Percentiles rank a stretch among this genome's conserved stretches.
Evolutionary conservation across 1,284 basidiomycete genomes (phyloP).

Genomic region (Cryptococcus sp.): DNA sequence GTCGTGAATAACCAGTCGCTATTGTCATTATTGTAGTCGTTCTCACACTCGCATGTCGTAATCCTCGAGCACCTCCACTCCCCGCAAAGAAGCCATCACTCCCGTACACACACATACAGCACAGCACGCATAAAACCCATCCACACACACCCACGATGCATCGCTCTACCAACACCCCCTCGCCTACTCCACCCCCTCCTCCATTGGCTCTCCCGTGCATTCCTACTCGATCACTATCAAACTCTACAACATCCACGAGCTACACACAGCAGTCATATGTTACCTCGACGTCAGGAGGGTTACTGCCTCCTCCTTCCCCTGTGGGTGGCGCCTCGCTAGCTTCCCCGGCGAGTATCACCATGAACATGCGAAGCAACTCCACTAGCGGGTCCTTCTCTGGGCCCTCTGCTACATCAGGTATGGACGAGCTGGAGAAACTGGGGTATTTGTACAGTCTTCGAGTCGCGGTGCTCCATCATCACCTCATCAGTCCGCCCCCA

Average conservation of each 20-base stretch:
- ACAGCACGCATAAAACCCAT: not conserved
- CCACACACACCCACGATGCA: constrained; percentile 4
- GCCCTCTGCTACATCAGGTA: not conserved
- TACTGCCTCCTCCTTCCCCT: constrained; percentile 13
- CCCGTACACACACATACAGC: constrained; percentile 9
- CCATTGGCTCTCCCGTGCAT: constrained; percentile 11
- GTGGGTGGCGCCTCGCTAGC: constrained; percentile 8
- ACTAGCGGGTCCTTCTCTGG: not conserved
- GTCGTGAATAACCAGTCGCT: too few species aligned
- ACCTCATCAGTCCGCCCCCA: constrained; percentile 16
- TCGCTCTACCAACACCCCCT: not conserved
- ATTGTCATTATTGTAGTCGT: too few species aligned
- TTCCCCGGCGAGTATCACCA: constrained; percentile 8
- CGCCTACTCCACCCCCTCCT: not conserved
- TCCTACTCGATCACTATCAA: constrained; percentile 9
- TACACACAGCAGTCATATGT: constrained; percentile 3
- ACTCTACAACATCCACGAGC: constrained; percentile 14
- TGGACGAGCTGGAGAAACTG: constrained; percentile 43
- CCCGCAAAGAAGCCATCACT: not conserved
- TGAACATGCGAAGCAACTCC: not conserved
- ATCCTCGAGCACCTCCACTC: not conserved
- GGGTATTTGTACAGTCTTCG: constrained; percentile 49
- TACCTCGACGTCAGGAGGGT: constrained; percentile 8
- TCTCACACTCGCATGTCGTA: not conserved
- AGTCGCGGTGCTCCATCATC: constrained; percentile 42